Conservation (phyloP, 257 asterid genomes). For the Solanum sejunctum region DNA sequence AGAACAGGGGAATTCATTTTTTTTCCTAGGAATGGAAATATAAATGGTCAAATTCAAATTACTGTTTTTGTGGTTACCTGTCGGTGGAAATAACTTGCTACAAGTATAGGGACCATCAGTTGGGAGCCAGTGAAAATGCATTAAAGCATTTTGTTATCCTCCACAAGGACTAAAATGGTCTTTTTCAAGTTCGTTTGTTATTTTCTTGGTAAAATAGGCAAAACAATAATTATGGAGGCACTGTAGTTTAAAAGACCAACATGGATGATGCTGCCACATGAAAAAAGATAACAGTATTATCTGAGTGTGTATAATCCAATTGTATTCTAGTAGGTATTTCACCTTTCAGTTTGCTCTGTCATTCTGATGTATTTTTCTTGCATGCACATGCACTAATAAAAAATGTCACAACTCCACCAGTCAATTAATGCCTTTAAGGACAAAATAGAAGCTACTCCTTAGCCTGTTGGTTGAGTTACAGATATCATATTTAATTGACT, state of each 20-base stretch:
- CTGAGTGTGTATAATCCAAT: neutral
- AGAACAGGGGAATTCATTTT: neutral
- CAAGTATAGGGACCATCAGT: neutral
- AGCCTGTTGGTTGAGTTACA: neutral
- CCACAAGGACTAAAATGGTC: neutral
- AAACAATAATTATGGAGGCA: neutral
- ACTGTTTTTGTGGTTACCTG: neutral
- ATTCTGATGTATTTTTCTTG: slow-evolving; percentile 22
- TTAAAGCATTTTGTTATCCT: neutral
- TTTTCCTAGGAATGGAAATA: neutral
- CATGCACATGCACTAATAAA: slow-evolving; percentile 31
- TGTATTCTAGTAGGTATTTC: slow-evolving; percentile 3
- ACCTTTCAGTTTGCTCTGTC: slow-evolving; percentile 3
- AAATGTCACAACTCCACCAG: slow-evolving; percentile 8
- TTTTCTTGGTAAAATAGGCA: neutral
- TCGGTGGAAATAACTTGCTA: neutral
- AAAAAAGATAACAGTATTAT: slow-evolving; percentile 5
- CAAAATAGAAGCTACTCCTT: neutral
- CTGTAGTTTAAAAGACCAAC: slow-evolving; percentile 5
- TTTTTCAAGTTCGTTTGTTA: neutral
- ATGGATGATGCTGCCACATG: slow-evolving; percentile 33
- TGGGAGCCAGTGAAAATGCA: neutral
- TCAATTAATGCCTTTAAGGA: slow-evolving; percentile 22
- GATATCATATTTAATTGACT: neutral
- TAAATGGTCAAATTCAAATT: neutral